Conservation (phyloP, 2,329 filamentous ascomycete genomes). For the Diaporthe capsici region DNA sequence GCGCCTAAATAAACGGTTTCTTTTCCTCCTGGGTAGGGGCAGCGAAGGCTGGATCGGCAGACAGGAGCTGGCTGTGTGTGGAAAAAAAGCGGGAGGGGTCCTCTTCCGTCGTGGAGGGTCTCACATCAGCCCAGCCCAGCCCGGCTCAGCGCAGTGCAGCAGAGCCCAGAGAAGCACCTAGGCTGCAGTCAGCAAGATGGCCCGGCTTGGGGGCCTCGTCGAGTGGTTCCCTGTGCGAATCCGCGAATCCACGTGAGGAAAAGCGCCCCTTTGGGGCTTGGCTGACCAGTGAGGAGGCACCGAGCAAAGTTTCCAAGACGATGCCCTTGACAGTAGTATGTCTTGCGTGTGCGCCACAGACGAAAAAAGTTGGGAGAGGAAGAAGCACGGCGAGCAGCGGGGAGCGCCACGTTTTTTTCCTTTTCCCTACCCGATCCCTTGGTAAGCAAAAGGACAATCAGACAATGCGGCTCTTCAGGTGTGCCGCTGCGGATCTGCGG, state of each 20-base stretch:
- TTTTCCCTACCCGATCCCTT: not conserved
- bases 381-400: conserved; percentile 4
- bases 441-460: not conserved
- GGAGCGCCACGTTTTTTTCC: conserved; percentile 7
- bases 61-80: not conserved
- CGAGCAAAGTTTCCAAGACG: not conserved
- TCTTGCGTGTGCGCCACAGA: conserved; percentile 13
- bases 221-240: conserved; percentile 22
- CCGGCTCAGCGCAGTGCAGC: not conserved
- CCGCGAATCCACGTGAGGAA: conserved; percentile 29
- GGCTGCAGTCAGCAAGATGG: conserved; percentile 31
- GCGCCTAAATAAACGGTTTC: conserved; percentile 18
- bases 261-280: conserved; percentile 17
- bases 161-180: conserved; percentile 21
- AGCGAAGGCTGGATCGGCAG: not conserved
- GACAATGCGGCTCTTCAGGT: conserved; percentile 23
- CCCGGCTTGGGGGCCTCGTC: conserved; percentile 1
- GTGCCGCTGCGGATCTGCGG: conserved; percentile 1
- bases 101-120: not conserved
- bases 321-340: conserved; percentile 11
- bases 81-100: conserved; percentile 15
- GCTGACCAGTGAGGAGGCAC: conserved; percentile 9
- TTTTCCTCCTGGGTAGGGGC: not conserved
- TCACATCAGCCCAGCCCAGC: conserved; percentile 24
- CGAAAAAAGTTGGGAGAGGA: not conserved